phyloP scores from a whole-genome alignment of 768 basidiomycete species.

The Tricholoma sp. region DNA sequence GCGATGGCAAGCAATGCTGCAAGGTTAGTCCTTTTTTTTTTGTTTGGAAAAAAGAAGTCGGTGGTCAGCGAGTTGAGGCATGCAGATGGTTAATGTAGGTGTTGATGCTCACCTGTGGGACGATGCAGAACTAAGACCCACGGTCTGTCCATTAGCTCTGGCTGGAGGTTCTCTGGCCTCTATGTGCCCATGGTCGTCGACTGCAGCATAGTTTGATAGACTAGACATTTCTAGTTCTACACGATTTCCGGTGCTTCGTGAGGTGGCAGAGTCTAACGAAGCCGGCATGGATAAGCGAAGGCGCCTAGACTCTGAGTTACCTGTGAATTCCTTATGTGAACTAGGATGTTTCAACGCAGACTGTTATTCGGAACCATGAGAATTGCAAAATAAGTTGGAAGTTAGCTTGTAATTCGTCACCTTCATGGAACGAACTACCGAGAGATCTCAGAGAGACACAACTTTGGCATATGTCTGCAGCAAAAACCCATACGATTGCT shows the following conservation, averaged over 20 bases:
- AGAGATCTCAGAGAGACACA: neutral
- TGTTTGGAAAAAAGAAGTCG: neutral
- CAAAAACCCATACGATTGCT: neutral
- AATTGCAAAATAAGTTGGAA: neutral
- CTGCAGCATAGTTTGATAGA: neutral
- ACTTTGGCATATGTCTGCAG: neutral
- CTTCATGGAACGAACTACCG: neutral
- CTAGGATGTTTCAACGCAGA: neutral
- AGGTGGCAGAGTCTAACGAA: neutral
- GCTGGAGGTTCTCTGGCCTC: neutral
- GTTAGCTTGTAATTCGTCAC: neutral
- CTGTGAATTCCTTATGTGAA: neutral
- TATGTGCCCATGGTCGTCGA: neutral
- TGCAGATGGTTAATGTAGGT: too few relatives aligned
- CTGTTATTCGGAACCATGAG: neutral
- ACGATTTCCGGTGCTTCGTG: neutral
- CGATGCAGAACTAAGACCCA: neutral
- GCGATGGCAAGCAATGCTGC: neutral
- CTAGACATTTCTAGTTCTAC: neutral
- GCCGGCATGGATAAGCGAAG: neutral
- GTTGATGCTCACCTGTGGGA: neutral
- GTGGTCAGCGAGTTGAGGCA: neutral
- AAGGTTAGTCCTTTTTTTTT: neutral
- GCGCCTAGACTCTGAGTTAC: neutral
- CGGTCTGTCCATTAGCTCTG: neutral